phyloP scores from a whole-genome alignment of 768 basidiomycete species.

The Lyophyllum shimeji region DNA sequence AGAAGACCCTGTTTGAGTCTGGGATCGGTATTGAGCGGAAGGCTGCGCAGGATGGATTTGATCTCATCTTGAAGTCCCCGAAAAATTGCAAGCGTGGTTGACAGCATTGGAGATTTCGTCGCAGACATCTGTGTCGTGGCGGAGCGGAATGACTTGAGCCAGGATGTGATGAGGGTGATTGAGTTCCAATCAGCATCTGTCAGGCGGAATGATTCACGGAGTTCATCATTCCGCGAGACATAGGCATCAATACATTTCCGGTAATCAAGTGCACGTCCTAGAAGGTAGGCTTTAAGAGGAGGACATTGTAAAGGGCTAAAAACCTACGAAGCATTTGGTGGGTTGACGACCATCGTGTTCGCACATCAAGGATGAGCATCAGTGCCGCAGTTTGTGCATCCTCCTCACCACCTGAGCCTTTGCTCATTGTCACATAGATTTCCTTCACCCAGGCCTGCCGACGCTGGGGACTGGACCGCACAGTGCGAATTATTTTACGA shows the following conservation, averaged over 20 bases:
- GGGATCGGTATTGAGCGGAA: slow-evolving; percentile 18
- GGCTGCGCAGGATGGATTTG: slow-evolving; percentile 12
- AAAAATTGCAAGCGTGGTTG: slow-evolving; percentile 31
- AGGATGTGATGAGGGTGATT: slow-evolving; percentile 14
- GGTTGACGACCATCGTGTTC: slow-evolving; percentile 28
- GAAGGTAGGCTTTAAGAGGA: not conserved
- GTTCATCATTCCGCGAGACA: slow-evolving; percentile 14
- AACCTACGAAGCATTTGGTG: slow-evolving; percentile 29
- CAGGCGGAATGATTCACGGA: slow-evolving; percentile 15
- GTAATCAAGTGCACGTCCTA: slow-evolving; percentile 19
- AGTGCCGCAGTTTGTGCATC: not conserved
- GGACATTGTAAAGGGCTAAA: not conserved
- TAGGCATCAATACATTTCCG: slow-evolving; percentile 15
- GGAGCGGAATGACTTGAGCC: slow-evolving; percentile 21
- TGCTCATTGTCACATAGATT: slow-evolving; percentile 1
- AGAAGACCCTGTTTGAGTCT: slow-evolving; percentile 21
- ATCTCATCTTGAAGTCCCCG: slow-evolving; percentile 31
- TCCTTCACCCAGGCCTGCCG: slow-evolving; percentile 17
- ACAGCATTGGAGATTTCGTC: slow-evolving; percentile 31
- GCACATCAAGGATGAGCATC: slow-evolving; percentile 30
- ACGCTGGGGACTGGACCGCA: slow-evolving; percentile 24
- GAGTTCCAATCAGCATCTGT: slow-evolving; percentile 19
- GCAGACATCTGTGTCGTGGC: slow-evolving; percentile 33
- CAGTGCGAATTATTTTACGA: slow-evolving; percentile 21
- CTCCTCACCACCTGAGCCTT: too few species aligned